Conservation (phyloP, 805 yeast genomes). For the Candida krabiensis region DNA sequence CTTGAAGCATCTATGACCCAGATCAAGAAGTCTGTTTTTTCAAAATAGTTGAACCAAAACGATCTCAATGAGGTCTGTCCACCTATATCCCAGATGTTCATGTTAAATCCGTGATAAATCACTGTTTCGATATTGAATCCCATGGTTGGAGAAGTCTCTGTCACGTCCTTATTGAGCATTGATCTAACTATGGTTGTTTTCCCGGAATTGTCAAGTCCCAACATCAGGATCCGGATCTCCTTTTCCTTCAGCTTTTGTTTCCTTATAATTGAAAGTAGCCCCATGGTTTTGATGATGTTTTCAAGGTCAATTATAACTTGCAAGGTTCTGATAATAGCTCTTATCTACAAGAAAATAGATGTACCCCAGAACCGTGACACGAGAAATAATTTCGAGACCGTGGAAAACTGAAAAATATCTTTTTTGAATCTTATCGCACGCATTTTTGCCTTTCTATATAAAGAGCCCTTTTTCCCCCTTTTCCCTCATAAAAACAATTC, state of each 20-base stretch:
- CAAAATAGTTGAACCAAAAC: conserved; percentile 94
- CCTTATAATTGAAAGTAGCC: conserved; percentile 72
- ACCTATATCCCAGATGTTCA: conserved; percentile 82
- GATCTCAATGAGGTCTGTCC: conserved; percentile 83
- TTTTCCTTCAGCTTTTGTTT: conserved; percentile 81
- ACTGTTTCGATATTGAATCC: conserved; percentile 82
- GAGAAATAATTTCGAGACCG: too few species aligned
- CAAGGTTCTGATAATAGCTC: too few species aligned
- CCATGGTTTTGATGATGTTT: conserved; percentile 54
- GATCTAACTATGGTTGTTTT: conserved; percentile 78
- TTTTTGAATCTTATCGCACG: too few species aligned
- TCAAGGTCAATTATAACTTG: too few species aligned
- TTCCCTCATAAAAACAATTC: too few species aligned
- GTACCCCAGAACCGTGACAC: too few species aligned
- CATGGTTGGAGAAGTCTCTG: conserved; percentile 78
- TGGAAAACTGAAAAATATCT: too few species aligned
- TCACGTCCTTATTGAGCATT: conserved; percentile 50
- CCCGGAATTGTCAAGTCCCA: conserved; percentile 91
- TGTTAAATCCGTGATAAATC: conserved; percentile 38
- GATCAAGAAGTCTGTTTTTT: conserved; percentile 69
- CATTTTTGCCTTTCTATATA: too few species aligned
- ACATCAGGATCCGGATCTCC: conserved; percentile 70
- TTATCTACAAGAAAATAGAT: too few species aligned
- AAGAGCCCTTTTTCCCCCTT: too few species aligned
- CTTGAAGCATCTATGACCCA: conserved; percentile 84